phyloP scores from a whole-genome alignment of 108 stramenopile species.

The Pseudonitzschia pungens region DNA sequence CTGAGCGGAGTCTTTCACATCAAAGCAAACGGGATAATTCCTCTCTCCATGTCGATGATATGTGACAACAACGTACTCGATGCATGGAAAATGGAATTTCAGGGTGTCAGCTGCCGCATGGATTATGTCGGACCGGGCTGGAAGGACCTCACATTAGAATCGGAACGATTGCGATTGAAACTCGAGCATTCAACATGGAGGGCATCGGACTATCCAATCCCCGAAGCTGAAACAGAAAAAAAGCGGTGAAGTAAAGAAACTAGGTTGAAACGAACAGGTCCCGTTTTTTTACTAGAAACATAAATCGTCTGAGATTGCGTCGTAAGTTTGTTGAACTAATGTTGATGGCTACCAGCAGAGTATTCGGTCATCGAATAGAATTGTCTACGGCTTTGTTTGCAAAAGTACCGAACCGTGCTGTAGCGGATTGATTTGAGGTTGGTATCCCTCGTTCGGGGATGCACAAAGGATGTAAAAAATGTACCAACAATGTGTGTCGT shows the following conservation, averaged over 20 bases:
- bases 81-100: conserved; percentile 30
- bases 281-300: no score
- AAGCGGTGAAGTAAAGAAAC: neutral
- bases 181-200: conserved; percentile 13
- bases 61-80: conserved; percentile 45
- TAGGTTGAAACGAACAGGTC: neutral
- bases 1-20: conserved; percentile 38
- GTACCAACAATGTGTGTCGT: no score
- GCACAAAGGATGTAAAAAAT: neutral
- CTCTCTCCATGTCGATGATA: conserved; percentile 36
- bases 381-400: neutral
- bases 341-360: neutral
- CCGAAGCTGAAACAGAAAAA: neutral
- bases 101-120: conserved; percentile 35
- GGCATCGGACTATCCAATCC: neutral
- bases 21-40: conserved; percentile 37
- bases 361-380: neutral
- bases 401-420: neutral
- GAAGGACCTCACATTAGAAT: conserved; percentile 21
- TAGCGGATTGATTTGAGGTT: neutral
- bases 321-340: neutral
- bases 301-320: neutral
- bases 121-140: conserved; percentile 32
- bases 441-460: neutral
- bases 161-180: neutral